These are phyloP conservation scores for Trichaptum fuscoviolaceum DNA, from an alignment of 768 basidiomycete genomes.

Conservation along the genomic window DNA sequence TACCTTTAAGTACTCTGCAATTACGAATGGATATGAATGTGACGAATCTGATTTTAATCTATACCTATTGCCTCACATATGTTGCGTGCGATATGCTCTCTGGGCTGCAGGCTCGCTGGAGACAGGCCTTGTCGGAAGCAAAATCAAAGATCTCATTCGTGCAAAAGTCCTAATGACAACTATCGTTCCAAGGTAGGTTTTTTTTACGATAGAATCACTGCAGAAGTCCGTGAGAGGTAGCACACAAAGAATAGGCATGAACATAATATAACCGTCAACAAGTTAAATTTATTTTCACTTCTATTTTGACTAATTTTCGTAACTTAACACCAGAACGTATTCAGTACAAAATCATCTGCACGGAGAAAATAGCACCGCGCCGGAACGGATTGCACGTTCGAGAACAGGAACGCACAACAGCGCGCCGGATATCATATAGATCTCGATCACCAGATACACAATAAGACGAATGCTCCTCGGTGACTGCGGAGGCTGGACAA, in stretches of 20 bases:
- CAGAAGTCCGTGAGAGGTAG: neutral
- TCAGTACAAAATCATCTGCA: neutral
- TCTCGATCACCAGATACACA: neutral
- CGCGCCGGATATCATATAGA: neutral
- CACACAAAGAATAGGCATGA: neutral
- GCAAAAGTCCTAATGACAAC: too few relatives aligned
- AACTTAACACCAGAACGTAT: neutral
- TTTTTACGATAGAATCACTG: too few relatives aligned
- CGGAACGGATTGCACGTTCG: neutral
- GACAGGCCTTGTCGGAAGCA: neutral
- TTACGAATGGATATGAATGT: constrained; percentile 1
- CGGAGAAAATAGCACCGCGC: neutral
- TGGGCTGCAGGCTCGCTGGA: neutral
- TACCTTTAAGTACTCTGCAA: neutral
- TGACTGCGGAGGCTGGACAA: neutral
- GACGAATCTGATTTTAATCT: neutral
- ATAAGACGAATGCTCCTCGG: neutral
- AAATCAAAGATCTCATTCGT: too few relatives aligned
- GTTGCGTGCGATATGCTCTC: neutral
- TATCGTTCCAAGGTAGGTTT: too few relatives aligned
- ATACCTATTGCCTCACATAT: neutral
- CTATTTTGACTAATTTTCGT: neutral
- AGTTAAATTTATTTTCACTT: neutral
- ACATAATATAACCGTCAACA: neutral
- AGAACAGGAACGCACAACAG: neutral